Base-by-base conservation (phyloP, 352 stramenopile species). In the Pseudoperonospora humuli region DNA sequence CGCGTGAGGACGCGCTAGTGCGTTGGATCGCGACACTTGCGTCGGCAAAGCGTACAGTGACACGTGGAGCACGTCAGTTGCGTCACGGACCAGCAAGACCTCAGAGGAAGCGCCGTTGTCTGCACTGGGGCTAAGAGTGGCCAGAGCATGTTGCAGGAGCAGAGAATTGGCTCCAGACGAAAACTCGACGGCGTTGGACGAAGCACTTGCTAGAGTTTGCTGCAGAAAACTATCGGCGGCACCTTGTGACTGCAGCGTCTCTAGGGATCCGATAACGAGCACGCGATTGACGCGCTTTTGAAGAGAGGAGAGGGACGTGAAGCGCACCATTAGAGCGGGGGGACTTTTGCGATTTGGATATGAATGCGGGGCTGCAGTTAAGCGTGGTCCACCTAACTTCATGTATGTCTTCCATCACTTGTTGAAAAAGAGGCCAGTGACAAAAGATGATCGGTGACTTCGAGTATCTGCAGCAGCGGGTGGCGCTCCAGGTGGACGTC, bases 401-500 rank as follows among this genome's bases (percentile, higher is more conserved):
- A n/a, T n/a, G n/a, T n/a, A n/a, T n/a, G n/a, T n/a, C n/a, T n/a
- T n/a, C n/a, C n/a, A n/a, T n/a, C n/a, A n/a, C n/a, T n/a, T n/a
- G n/a, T n/a, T n/a, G n/a, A n/a, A n/a, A n/a, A n/a, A n/a, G n/a
- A n/a, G 23, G 13, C 29, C 29, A 18, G 1, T 10, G 18, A 13
- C 26, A 45, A 34, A 55, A 45, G 15, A 89, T 86, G 75, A 92
- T 92, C 61, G 53, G 64, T 24, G 77, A 92, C 57, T 92, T 81
- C 51, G 77, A 90, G 56, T 90, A 89, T 49, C 62, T 92, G 57
- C 76, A 92, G 57, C 77, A 92, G 67, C 77, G 77, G 38, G 70
- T 71, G 59, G 82, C 70, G 47, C 66, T 92, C 45, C 66, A 67
- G 41, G 72, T 92, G 45, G 75, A 92, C 45, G 67, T 90, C 58